Conservation (phyloP, 768 basidiomycete genomes). For the Termitomyces sp. region DNA sequence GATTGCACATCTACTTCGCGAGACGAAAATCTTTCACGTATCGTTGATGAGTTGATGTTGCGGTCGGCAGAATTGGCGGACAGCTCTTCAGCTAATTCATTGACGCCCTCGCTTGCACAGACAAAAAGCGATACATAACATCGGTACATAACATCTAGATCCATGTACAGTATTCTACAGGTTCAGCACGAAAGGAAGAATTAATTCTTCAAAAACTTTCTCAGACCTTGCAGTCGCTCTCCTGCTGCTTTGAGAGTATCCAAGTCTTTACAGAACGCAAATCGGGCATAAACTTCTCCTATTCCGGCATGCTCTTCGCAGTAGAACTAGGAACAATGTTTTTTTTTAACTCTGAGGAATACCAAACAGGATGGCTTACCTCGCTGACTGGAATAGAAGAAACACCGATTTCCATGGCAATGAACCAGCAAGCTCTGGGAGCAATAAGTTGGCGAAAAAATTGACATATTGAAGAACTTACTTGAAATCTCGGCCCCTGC, state of each 20-base stretch:
- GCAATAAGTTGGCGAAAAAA: not conserved
- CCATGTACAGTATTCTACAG: constrained; percentile 2
- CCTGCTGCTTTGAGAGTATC: constrained; percentile 81
- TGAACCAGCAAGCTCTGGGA: constrained; percentile 88
- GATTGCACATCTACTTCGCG: constrained; percentile 40
- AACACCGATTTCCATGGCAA: constrained; percentile 85
- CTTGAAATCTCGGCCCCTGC: constrained; percentile 86
- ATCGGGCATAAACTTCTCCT: constrained; percentile 83
- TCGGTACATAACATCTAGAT: constrained; percentile 1
- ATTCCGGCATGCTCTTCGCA: constrained; percentile 81
- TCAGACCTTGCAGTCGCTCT: constrained; percentile 71
- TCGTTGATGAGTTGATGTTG: constrained; percentile 53
- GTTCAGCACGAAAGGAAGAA: not conserved
- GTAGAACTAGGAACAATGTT: constrained; percentile 62
- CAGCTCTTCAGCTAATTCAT: not conserved
- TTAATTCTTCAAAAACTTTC: constrained; percentile 45
- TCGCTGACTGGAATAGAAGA: constrained; percentile 95
- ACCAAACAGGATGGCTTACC: constrained; percentile 38
- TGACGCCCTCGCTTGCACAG: not conserved
- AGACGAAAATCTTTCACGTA: constrained; percentile 58
- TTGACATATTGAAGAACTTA: constrained; percentile 17
- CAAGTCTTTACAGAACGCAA: constrained; percentile 94
- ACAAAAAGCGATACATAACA: not conserved
- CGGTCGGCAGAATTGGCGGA: constrained; percentile 8
- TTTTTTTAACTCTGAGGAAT: not conserved